phyloP scores from a whole-genome alignment of 2,329 filamentous ascomycete genomes.

The Fusarium palustre region DNA sequence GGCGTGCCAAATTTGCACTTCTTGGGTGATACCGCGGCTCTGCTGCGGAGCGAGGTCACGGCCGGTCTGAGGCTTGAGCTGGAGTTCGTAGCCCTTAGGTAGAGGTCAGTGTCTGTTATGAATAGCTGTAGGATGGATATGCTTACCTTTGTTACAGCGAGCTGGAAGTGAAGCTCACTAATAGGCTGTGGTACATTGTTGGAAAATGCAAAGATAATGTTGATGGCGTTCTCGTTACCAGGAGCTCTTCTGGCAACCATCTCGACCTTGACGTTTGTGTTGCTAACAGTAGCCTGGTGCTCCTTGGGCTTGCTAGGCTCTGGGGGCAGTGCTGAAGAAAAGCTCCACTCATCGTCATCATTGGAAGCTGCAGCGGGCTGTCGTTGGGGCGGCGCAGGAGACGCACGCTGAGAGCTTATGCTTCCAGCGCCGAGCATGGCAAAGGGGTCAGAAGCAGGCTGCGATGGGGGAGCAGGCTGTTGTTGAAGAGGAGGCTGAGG shows the following conservation, averaged over 20 bases:
- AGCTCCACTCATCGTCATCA: constrained; percentile 94
- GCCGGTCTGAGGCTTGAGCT: constrained; percentile 87
- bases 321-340: constrained; percentile 84
- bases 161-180: constrained; percentile 85
- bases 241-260: constrained; percentile 75
- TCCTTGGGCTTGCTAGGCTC: constrained; percentile 67
- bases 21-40: constrained; percentile 81
- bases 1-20: constrained; percentile 79
- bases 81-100: constrained; percentile 78
- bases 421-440: constrained; percentile 57
- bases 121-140: neutral
- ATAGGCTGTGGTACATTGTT: constrained; percentile 80
- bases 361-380: constrained; percentile 52
- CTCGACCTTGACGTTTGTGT: constrained; percentile 77
- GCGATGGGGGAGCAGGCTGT: constrained; percentile 60
- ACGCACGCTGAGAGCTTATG: constrained; percentile 44
- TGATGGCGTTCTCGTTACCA: constrained; percentile 67
- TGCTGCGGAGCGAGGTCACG: constrained; percentile 80
- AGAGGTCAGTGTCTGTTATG: constrained; percentile 6
- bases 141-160: constrained; percentile 90
- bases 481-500: constrained; percentile 63
- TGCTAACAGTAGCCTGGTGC: constrained; percentile 75
- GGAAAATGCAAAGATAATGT: constrained; percentile 82
- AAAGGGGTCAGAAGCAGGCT: constrained; percentile 63
- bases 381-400: constrained; percentile 45